phyloP scores from a whole-genome alignment of 768 basidiomycete species.

The Amanita muscaria region DNA sequence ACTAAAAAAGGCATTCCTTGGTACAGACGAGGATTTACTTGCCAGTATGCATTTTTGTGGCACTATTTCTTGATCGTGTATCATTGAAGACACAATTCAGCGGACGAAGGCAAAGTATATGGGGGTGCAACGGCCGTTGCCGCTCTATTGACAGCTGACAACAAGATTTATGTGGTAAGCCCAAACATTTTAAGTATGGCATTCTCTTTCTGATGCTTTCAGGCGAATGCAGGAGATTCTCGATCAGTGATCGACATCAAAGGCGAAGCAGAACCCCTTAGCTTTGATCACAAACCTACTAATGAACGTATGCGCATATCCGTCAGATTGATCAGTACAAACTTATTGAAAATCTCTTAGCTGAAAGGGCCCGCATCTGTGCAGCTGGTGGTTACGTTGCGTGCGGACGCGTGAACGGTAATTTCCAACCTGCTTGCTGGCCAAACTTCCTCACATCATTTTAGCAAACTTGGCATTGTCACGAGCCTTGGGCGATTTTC shows the following conservation, averaged over 20 bases:
- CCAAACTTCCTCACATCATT: slow-evolving; percentile 6
- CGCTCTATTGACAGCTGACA: too few relatives aligned
- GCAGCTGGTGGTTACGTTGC: too few relatives aligned
- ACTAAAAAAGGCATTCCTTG: too few relatives aligned
- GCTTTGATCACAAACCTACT: slow-evolving; percentile 93
- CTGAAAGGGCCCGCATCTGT: too few relatives aligned
- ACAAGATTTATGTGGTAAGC: slow-evolving; percentile 78
- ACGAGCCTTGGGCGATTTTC: slow-evolving; percentile 93
- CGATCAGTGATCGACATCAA: too few relatives aligned
- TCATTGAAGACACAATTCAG: too few relatives aligned
- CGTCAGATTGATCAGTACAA: slow-evolving; percentile 4
- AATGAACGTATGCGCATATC: too few relatives aligned
- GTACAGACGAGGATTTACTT: too few relatives aligned
- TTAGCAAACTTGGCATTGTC: slow-evolving; percentile 93
- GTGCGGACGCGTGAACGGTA: too few relatives aligned
- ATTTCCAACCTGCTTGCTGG: slow-evolving; percentile 13
- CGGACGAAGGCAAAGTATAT: slow-evolving; percentile 30
- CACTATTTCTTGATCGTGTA: slow-evolving; percentile 8
- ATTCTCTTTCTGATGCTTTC: slow-evolving; percentile 9
- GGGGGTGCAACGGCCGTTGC: slow-evolving; percentile 91
- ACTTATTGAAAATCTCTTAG: slow-evolving; percentile 6
- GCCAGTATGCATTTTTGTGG: slow-evolving; percentile 44
- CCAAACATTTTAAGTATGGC: slow-evolving; percentile 1
- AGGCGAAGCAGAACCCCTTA: slow-evolving; percentile 84
- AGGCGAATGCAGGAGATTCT: too few relatives aligned